Base-by-base conservation (phyloP, 1,139 yeast species). In the Lodderomyces elongisporus region DNA sequence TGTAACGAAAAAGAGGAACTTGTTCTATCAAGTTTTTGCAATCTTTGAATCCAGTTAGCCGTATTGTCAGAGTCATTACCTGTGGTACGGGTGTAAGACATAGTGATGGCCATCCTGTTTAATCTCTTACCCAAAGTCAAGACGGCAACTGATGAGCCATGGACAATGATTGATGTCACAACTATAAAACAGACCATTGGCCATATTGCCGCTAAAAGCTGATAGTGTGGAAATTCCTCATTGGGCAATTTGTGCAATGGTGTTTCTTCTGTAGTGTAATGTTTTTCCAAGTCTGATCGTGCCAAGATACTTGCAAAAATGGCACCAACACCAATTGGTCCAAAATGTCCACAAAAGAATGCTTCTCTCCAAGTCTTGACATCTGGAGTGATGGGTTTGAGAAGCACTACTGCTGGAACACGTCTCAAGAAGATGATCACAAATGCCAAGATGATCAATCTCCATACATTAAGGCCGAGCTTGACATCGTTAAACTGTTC, bases 261-360 rank as follows among this genome's bases (percentile, higher is more conserved):
- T 0, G 89, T 81, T 14, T 78, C 79, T 31, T 74, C 79, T 2
- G 65, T 67, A 9, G 75, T 69, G 42, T 49, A 63, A 42, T 62
- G 65, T 9, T 64, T 67, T 51, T 87, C 95, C 30, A 91, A 66
- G 45, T 85, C 91, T 13, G 78, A 76, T 45, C 93, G 73, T 1
- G 96, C 91, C 46, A 89, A 64, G 39, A 91, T 82, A 10, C 89
- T 79, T 14, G 95, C 95, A 60, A 85, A 91, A 14, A 91, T 75
- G 1, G 97, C 97, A 43, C 97, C 97, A 8, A 91, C 98, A 36
- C 98, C 98, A 53, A 91, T 87, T 7, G 98, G 98, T 30, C 98
- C 98, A 56, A 91, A 91, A 62, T 91, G 97, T 15, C 97, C 97
- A 56, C 95, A 89, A 52, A 91, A 88, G 5, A 91, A 53, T 0